Percentiles rank a stretch among this genome's conserved stretches.
Conservation (phyloP, 2,329 filamentous ascomycete species). For the Coniochaeta sp. region DNA sequence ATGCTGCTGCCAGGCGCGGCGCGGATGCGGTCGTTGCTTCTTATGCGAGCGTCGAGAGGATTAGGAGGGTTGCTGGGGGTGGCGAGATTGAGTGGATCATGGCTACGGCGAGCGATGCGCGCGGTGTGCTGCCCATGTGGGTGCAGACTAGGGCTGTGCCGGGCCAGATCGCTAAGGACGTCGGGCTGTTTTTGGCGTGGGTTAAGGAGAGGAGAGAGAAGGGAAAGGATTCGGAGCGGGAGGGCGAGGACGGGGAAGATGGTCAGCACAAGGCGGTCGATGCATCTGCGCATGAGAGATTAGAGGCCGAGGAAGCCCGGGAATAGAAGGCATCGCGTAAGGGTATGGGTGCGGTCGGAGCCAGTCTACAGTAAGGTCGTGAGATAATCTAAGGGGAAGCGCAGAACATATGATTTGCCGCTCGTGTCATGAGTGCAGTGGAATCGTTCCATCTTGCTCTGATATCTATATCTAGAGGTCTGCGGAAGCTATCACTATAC, state of each 20-base stretch:
- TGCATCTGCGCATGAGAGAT: neutral
- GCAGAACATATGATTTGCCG: neutral
- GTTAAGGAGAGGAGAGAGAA: constrained; percentile 25
- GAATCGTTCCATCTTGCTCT: neutral
- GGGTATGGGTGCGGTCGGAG: neutral
- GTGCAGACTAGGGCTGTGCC: constrained; percentile 59
- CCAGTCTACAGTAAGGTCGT: neutral
- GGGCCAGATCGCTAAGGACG: constrained; percentile 61
- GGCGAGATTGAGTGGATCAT: constrained; percentile 64
- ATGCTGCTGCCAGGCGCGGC: constrained; percentile 29
- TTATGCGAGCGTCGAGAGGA: constrained; percentile 60
- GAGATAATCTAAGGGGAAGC: no score
- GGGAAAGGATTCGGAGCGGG: neutral
- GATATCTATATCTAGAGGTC: neutral
- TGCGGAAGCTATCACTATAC: neutral
- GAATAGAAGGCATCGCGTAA: neutral
- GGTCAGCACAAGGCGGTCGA: neutral
- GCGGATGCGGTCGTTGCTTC: constrained; percentile 44
- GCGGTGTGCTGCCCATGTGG: constrained; percentile 57
- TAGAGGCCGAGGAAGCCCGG: neutral
- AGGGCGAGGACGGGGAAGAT: neutral
- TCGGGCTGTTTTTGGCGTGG: constrained; percentile 61
- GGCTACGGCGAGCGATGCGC: constrained; percentile 67
- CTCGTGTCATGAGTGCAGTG: neutral
- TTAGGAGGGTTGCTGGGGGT: constrained; percentile 31